A percentile compares a stretch with the other conserved stretches of the same genome.
Conservation (phyloP, 2,329 filamentous ascomycete genomes). For the Calonectria multiphialidica region DNA sequence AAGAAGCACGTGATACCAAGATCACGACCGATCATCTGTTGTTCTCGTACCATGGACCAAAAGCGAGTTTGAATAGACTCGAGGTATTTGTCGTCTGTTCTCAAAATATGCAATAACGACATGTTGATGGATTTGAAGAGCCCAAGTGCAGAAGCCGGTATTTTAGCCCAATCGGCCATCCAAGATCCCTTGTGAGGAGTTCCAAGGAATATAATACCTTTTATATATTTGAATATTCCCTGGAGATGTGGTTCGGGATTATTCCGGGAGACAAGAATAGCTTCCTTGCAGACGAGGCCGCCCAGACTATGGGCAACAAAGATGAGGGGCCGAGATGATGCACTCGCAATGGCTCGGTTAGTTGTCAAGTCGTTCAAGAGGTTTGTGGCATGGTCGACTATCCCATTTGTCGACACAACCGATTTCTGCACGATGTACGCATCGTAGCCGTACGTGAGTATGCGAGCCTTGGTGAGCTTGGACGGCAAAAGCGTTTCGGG, state of each 20-base stretch:
- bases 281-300: slow-evolving; percentile 54
- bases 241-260: slow-evolving; percentile 45
- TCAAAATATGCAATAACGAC: slow-evolving; percentile 42
- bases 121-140: slow-evolving; percentile 48
- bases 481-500: slow-evolving; percentile 48
- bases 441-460: slow-evolving; percentile 56
- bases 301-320: slow-evolving; percentile 55
- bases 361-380: slow-evolving; percentile 44
- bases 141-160: slow-evolving; percentile 45
- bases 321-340: slow-evolving; percentile 42
- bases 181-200: slow-evolving; percentile 52
- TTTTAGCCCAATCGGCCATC: slow-evolving; percentile 49
- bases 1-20: slow-evolving; percentile 50
- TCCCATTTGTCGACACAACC: slow-evolving; percentile 37
- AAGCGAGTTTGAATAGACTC: slow-evolving; percentile 43
- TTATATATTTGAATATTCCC: slow-evolving; percentile 40
- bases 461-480: slow-evolving; percentile 45
- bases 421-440: slow-evolving; percentile 41
- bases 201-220: slow-evolving; percentile 52
- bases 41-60: slow-evolving; percentile 41
- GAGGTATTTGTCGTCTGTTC: slow-evolving; percentile 38
- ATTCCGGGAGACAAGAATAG: slow-evolving; percentile 48
- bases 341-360: slow-evolving; percentile 32
- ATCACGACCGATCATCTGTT: slow-evolving; percentile 16
- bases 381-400: slow-evolving; percentile 47